A percentile compares a stretch with the other conserved stretches of the same genome.
phyloP scores from a whole-genome alignment of 2,329 filamentous ascomycete species.

The Corynespora cassiicola region DNA sequence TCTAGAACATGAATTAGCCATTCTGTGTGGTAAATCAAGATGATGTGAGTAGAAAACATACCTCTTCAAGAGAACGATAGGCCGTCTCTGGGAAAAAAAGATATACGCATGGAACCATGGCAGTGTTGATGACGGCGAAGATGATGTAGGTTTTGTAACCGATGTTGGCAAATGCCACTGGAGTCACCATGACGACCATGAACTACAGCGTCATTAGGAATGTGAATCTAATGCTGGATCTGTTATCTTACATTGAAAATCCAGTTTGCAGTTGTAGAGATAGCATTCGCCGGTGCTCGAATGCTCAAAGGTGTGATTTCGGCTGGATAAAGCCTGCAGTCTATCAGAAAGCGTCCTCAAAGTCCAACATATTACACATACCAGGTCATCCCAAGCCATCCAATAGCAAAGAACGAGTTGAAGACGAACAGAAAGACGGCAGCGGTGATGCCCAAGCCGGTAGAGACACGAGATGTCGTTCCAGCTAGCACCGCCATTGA shows the following conservation, averaged over 20 bases:
- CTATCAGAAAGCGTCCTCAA: slow-evolving; percentile 20
- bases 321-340: slow-evolving; percentile 56
- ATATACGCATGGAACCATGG: slow-evolving; percentile 63
- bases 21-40: slow-evolving; percentile 12
- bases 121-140: slow-evolving; percentile 63
- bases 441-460: slow-evolving; percentile 44
- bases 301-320: slow-evolving; percentile 91
- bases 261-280: slow-evolving; percentile 91
- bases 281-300: slow-evolving; percentile 83
- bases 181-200: slow-evolving; percentile 71
- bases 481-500: slow-evolving; percentile 45
- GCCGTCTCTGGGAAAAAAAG: slow-evolving; percentile 69
- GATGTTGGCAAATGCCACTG: slow-evolving; percentile 64
- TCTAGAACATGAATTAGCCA: slow-evolving; percentile 66
- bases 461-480: slow-evolving; percentile 35
- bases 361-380: background rate
- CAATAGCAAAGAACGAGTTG: slow-evolving; percentile 89
- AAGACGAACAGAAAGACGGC: slow-evolving; percentile 90
- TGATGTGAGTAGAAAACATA: background rate
- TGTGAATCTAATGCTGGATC: slow-evolving; percentile 49
- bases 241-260: slow-evolving; percentile 62
- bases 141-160: slow-evolving; percentile 63
- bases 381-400: slow-evolving; percentile 77
- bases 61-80: slow-evolving; percentile 48
- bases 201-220: slow-evolving; percentile 52